A percentile compares a stretch with the other conserved stretches of the same genome.
Evolutionary conservation across 208 protist genomes (phyloP).

Genomic region (Wallacemonas sp.): DNA sequence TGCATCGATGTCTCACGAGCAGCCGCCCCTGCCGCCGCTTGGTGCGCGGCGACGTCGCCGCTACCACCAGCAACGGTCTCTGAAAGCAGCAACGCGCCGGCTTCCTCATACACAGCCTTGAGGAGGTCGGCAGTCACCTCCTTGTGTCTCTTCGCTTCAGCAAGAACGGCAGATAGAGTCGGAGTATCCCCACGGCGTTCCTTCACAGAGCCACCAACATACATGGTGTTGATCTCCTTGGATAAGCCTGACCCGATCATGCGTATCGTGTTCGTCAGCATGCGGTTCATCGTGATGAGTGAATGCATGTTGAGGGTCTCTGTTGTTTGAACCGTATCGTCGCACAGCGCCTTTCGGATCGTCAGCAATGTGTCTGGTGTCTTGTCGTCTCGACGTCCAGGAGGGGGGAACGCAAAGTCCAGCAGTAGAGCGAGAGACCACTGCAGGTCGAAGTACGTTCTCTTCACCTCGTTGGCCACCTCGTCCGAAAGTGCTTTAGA

Average conservation of each 20-base stretch:
- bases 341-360: slow-evolving; percentile 25
- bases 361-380: slow-evolving; percentile 22
- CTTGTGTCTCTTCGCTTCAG: neutral
- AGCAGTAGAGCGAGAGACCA: slow-evolving; percentile 65
- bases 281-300: slow-evolving; percentile 25
- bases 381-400: slow-evolving; percentile 9
- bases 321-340: slow-evolving; percentile 29
- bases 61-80: neutral
- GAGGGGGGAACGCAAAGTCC: slow-evolving; percentile 56
- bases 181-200: slow-evolving; percentile 7
- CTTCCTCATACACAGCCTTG: slow-evolving; percentile 28
- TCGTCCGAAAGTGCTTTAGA: slow-evolving; percentile 18
- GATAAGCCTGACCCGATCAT: slow-evolving; percentile 36
- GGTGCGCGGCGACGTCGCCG: too few relatives aligned
- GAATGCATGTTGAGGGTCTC: slow-evolving; percentile 17
- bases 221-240: slow-evolving; percentile 29
- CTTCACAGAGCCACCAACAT: slow-evolving; percentile 3
- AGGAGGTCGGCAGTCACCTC: slow-evolving; percentile 19
- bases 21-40: too few relatives aligned
- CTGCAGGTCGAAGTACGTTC: slow-evolving; percentile 62
- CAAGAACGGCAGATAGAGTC: neutral
- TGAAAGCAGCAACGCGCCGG: slow-evolving; percentile 14
- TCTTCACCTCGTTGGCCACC: slow-evolving; percentile 33
- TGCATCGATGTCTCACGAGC: slow-evolving; percentile 3
- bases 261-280: slow-evolving; percentile 44